Evolutionary conservation across 2,329 filamentous ascomycete species (phyloP), one percentile per base, ranked within the genome.

Genomic region (Capronia coronata): DNA sequence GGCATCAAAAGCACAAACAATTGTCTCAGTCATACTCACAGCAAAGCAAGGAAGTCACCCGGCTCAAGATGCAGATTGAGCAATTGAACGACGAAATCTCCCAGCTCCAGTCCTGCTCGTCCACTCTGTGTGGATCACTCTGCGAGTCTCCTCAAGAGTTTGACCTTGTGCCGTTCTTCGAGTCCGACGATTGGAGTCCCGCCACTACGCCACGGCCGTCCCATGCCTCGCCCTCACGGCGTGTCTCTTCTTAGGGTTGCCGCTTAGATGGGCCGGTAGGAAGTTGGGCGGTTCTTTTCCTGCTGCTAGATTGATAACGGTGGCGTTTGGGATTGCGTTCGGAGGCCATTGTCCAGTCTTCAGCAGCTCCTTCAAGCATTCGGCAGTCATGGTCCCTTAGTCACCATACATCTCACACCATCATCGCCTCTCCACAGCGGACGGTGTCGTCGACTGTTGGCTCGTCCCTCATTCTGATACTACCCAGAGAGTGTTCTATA

Each of bases 151-250:
- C 52, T 10, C 54, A 52, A 21, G 55, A 59, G 18, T 59, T 57
- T 29, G 57, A 59, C 42, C 32, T 59, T 37, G 54, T 59, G 2
- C 54, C 54, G 1, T 59, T 55, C 43, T 58, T 52, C 49, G 48
- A 50, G 21, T 10, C 48, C 2, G 51, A 48, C 14, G 30, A 40
- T 13, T 21, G 45, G 18, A 53, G 47, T 39, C 49, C 54, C 13
- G 43, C 48, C 35, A 48, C 38, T 23, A 56, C 44, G 14, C 54
- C 50, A 10, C 54, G 48, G 16, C 30, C 44, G 29, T 49, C 46
- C 10, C 34, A 51, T 25, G 37, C 50, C 2, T 35, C 25, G 11
- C 51, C 48, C 8, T 38, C 38, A 23, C 22, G 51, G 40, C 43
- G 47, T 21, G 30, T 32, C 39, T 45, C 51, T 8, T 51, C 25